Conservation (phyloP, 2,329 filamentous ascomycete genomes). For the Fusarium mexicanum region DNA sequence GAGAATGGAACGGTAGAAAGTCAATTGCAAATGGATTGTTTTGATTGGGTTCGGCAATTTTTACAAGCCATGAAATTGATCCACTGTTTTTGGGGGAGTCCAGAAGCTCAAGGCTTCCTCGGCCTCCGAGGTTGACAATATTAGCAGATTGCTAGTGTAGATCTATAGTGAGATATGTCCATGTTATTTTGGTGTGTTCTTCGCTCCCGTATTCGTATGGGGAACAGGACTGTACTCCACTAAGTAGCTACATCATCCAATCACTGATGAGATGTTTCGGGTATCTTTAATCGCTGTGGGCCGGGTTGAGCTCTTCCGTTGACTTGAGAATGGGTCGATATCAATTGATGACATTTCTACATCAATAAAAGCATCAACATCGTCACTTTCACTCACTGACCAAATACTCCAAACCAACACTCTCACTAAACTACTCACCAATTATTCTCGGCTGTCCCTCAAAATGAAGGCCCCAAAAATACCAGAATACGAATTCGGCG, state of each 20-base stretch:
- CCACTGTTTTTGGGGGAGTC: background rate
- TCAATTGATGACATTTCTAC: background rate
- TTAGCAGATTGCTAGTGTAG: rapidly evolving
- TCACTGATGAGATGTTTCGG: background rate
- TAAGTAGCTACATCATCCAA: rapidly evolving
- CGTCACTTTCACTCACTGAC: background rate
- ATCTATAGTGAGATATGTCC: rapidly evolving
- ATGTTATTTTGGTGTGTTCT: rapidly evolving
- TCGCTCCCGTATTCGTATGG: conserved; percentile 21
- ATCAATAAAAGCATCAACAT: background rate
- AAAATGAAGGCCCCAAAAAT: conserved; percentile 16
- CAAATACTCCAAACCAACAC: too few relatives aligned
- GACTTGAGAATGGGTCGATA: conserved; percentile 32
- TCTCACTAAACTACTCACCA: background rate
- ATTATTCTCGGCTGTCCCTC: background rate
- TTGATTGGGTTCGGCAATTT: background rate
- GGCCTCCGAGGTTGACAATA: background rate
- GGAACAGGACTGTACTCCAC: background rate
- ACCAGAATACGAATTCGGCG: conserved; percentile 46
- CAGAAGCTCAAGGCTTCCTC: background rate
- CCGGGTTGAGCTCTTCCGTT: conserved; percentile 30
- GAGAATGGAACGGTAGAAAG: background rate
- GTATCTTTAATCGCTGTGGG: conserved; percentile 13
- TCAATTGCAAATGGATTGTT: background rate
- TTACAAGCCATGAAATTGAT: background rate